Evolutionary conservation across 805 yeast species (phyloP), one percentile per base, ranked within the genome.

Genomic region (Martiniozyma abietophila): DNA sequence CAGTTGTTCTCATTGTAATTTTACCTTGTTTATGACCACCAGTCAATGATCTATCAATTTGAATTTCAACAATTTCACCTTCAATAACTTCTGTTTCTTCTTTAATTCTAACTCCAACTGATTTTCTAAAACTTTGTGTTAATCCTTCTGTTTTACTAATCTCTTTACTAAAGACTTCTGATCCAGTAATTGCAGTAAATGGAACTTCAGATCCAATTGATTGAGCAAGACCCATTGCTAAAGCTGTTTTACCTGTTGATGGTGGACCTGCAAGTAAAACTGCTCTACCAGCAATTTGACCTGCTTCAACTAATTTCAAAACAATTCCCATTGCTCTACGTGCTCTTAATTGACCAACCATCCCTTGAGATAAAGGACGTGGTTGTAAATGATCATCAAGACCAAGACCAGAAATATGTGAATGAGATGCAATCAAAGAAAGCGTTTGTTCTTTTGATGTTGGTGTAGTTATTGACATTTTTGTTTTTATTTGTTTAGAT

Each of bases 11-110:
- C 89, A 92, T 86, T 19, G 97, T 86, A 30, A 54, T 41, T 60
- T 92, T 92, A 40, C 98, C 99, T 33, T 54, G 59, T 39, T 54
- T 54, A 56, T 92, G 94, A 6, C 97, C 97, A 31, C 97, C 96
- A 3, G 59, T 52, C 45, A 89, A 65, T 16, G 97, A 96, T 59
- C 92, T 84, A 59, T 89, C 96, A 21, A 94, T 81, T 63, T 92
- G 97, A 49, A 89, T 67, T 56, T 89, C 98, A 18, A 94, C 89
- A 32, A 92, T 96, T 59, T 92, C 98, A 43, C 98, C 98, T 59
- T 92, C 97, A 52, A 89, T 92, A 6, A 92, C 95, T 58, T 92
- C 98, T 54, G 92, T 92, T 17, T 94, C 86, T 61, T 92, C 98
- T 57, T 88, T 89, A 54, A 92, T 86, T 61, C 96, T 75, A 43